These are phyloP conservation scores for Asterochloris sp. DNA, from an alignment of 139 green algal species.

Conservation along the genomic window DNA sequence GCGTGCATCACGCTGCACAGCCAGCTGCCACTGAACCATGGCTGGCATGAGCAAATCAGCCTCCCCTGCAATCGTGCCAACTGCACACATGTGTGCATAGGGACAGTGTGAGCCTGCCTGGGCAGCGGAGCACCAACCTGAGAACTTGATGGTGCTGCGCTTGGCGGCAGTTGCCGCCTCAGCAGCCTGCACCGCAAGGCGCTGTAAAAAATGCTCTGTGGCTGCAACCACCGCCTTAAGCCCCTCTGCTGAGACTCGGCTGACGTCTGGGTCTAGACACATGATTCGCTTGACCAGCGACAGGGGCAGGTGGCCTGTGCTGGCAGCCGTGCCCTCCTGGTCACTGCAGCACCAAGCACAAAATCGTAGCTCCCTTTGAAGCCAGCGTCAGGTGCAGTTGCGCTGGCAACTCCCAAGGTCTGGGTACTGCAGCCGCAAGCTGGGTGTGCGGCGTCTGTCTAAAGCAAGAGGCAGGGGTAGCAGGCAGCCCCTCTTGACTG, in stretches of 20 bases:
- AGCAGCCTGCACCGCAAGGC: conserved; percentile 38
- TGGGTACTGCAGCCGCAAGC: no score
- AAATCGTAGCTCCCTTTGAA: no score
- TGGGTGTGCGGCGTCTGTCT: no score
- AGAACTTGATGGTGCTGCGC: conserved; percentile 42
- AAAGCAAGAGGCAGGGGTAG: no score
- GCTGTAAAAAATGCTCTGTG: conserved; percentile 43
- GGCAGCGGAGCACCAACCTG: background rate
- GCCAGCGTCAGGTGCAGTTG: no score
- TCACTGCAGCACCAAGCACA: no score
- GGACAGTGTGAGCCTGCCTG: background rate
- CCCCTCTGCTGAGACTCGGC: conserved; percentile 41
- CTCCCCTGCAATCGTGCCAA: background rate
- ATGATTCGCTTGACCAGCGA: conserved; percentile 59
- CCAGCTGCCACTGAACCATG: background rate
- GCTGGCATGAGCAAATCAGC: background rate
- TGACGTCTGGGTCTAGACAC: conserved; percentile 47
- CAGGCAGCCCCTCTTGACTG: no score
- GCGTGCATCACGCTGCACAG: background rate
- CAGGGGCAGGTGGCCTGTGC: conserved; percentile 28
- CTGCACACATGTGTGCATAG: background rate
- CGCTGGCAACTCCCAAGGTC: no score
- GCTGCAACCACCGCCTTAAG: conserved; percentile 41
- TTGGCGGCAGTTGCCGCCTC: conserved; percentile 28
- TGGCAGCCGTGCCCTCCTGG: no score